Evolutionary conservation across 2,329 filamentous ascomycete species (phyloP), one percentile per base, ranked within the genome.

Genomic region (Fusarium nematophilum): DNA sequence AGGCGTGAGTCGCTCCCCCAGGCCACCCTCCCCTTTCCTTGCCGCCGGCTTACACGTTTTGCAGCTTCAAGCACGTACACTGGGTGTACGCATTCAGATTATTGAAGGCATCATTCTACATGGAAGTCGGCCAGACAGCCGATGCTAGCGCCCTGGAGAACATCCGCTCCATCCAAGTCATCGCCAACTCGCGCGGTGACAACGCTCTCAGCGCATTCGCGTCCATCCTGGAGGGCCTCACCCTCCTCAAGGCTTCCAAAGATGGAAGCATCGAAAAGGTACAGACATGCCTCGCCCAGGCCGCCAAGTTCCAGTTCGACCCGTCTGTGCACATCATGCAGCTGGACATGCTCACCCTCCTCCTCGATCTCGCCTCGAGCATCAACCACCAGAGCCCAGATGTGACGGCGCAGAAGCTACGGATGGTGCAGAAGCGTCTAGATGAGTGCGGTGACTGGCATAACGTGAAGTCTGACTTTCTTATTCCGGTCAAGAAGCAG

Each of bases 11-110:
- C 17, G 10, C 11, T 25, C 40, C 18, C 17, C 11, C 15, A 30
- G 17, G 14, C 9, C 3, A 40, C 4, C 4, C 8, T 9, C n/a
- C 33, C 33, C 4, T 31, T 15, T 17, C 18, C 17, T 40, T 30
- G 31, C 31, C 17, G n/a, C 14, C n/a, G 21, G 36, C 65, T 68
- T 9, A 71, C 37, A 18, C n/a, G 10, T 4, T 9, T 11, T n/a
- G 10, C 56, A 86, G 80, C 29, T 88, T 86, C 67, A 86, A 88
- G 69, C 88, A 90, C 65, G 78, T 83, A 8, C 83, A 87, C 43
- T 94, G 91, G 91, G 82, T 89, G 13, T 94, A 93, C 70, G 89
- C 88, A 1, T 90, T 93, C 66, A 86, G 90, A 7, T 86, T 94
- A 38, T 76, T 93, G 11, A 90, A 91, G 62, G 86, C 89, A 0